A percentile compares a stretch with the other conserved stretches of the same genome.
phyloP scores from a whole-genome alignment of 139 green algal genomes.

The Closterium sp. region DNA sequence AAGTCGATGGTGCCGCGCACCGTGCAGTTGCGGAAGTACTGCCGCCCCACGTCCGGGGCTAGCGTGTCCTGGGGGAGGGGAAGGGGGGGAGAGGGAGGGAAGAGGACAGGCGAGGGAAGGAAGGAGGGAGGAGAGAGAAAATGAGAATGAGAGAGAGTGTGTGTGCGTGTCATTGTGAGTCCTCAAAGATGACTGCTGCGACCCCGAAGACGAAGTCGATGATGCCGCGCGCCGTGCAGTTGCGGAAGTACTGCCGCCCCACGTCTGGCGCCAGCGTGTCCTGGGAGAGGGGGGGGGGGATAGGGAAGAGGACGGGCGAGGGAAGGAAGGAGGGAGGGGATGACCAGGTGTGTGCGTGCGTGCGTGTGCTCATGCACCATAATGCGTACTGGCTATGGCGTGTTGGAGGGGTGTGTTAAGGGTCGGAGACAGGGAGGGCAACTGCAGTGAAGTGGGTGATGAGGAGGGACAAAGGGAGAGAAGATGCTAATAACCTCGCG shows the following conservation, averaged over 20 bases:
- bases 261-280: neutral
- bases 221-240: neutral
- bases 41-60: neutral
- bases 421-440: too few species aligned
- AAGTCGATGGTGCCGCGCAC: conserved; percentile 27
- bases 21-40: conserved; percentile 32
- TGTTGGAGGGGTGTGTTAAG: too few species aligned
- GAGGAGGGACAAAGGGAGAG: too few species aligned
- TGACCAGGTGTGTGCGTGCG: conserved; percentile 13
- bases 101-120: neutral
- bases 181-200: neutral
- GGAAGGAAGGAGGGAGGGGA: neutral
- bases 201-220: conserved; percentile 16
- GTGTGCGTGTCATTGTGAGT: too few species aligned
- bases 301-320: neutral
- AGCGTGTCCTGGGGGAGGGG: conserved; percentile 8
- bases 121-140: too few species aligned
- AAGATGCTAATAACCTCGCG: too few species aligned
- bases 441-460: too few species aligned
- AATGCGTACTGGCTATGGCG: too few species aligned
- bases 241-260: conserved; percentile 18
- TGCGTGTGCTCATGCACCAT: too few species aligned
- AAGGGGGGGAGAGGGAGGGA: neutral
- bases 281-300: neutral
- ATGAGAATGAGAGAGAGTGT: too few species aligned